Percentiles rank a stretch among this genome's conserved stretches.
Evolutionary conservation across 352 stramenopile species (phyloP).

Genomic region (Globisporangium takayamanum): DNA sequence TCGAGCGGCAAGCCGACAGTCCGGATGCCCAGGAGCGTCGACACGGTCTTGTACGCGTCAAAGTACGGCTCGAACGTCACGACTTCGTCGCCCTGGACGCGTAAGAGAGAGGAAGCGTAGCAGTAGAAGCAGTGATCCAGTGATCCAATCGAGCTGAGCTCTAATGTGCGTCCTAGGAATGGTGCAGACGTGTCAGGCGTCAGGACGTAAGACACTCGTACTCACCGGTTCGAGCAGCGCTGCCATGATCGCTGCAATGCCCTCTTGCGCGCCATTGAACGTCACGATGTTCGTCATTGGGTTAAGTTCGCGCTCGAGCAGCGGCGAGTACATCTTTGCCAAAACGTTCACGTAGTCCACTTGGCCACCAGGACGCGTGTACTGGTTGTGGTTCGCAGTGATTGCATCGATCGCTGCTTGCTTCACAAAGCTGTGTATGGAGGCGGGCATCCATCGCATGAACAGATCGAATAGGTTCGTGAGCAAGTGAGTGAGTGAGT

Average conservation of each 20-base stretch:
- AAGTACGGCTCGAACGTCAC: constrained; percentile 89
- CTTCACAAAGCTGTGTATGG: constrained; percentile 73
- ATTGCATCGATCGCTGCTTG: constrained; percentile 82
- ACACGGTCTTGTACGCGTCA: constrained; percentile 84
- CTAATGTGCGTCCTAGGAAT: not conserved
- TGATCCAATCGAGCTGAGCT: not conserved
- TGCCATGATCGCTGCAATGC: constrained; percentile 76
- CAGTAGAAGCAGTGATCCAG: not conserved
- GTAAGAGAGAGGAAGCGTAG: not conserved
- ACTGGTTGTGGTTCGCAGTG: constrained; percentile 78
- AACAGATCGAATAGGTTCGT: not conserved
- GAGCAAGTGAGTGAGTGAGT: not conserved
- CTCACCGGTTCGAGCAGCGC: constrained; percentile 61
- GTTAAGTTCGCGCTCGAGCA: constrained; percentile 61
- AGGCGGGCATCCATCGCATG: not conserved
- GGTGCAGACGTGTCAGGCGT: not conserved
- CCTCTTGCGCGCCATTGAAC: constrained; percentile 85
- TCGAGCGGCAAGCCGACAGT: constrained; percentile 69
- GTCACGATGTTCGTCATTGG: constrained; percentile 79
- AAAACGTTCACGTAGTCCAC: constrained; percentile 72
- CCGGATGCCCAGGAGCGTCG: constrained; percentile 75
- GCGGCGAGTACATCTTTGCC: constrained; percentile 69
- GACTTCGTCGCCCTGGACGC: constrained; percentile 65
- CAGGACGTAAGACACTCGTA: not conserved
- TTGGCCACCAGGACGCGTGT: constrained; percentile 84